Conservation (phyloP, 1,284 basidiomycete genomes). For the Cutaneotrichosporon sp. region DNA sequence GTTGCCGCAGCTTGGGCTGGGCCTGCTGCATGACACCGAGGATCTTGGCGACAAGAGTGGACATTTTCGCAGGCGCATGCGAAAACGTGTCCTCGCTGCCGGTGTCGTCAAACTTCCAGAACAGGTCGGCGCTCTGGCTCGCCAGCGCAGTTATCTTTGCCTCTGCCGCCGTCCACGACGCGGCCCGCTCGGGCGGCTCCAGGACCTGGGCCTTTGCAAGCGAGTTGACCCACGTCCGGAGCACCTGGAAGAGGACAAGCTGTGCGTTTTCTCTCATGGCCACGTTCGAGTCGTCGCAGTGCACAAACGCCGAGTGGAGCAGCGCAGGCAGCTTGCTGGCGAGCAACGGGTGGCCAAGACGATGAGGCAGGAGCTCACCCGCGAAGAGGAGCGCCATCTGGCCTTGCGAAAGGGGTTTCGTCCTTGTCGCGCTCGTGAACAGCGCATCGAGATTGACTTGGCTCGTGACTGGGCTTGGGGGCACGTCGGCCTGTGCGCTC, state of each 20-base stretch:
- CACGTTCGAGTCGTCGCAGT: conserved; percentile 69
- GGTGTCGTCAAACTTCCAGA: conserved; percentile 70
- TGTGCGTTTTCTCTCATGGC: conserved; percentile 68
- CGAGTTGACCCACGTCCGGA: conserved; percentile 63
- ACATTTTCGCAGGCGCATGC: conserved; percentile 61
- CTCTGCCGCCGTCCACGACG: conserved; percentile 36
- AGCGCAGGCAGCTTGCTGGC: conserved; percentile 65
- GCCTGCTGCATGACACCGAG: conserved; percentile 66
- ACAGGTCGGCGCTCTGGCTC: conserved; percentile 50
- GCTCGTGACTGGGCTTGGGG: conserved; percentile 59
- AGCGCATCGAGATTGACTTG: conserved; percentile 43
- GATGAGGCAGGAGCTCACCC: conserved; percentile 72
- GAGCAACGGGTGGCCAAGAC: conserved; percentile 61
- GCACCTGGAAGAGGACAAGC: conserved; percentile 69
- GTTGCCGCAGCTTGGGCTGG: conserved; percentile 61
- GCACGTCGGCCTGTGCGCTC: conserved; percentile 64
- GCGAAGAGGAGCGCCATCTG: conserved; percentile 85
- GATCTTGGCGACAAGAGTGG: conserved; percentile 60
- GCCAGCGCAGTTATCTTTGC: conserved; percentile 56
- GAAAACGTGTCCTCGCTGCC: conserved; percentile 35
- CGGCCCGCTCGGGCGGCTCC: conserved; percentile 20
- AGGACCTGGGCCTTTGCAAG: conserved; percentile 38
- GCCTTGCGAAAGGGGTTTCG: conserved; percentile 59
- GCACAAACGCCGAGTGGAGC: conserved; percentile 74
- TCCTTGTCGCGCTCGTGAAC: conserved; percentile 28